phyloP scores from a whole-genome alignment of 331 rosid genomes.

The Rhamnella rubrinervis region DNA sequence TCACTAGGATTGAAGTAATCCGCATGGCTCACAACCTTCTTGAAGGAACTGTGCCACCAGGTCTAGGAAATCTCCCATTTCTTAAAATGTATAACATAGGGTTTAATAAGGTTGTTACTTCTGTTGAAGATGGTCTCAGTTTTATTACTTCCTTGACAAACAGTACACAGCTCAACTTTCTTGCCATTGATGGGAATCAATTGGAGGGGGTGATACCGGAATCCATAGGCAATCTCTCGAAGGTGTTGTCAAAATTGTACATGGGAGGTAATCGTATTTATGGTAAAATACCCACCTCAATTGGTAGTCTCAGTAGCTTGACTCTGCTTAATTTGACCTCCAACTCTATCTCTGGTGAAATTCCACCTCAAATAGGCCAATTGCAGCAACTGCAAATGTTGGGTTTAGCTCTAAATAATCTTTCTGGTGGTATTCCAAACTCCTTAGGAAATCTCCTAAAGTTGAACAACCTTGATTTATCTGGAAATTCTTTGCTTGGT shows the following conservation, averaged over 20 bases:
- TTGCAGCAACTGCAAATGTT: constrained; percentile 47
- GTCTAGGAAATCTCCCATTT: constrained; percentile 65
- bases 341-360: constrained; percentile 58
- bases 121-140: constrained; percentile 35
- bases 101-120: constrained; percentile 42
- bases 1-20: constrained; percentile 52
- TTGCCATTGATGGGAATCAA: constrained; percentile 57
- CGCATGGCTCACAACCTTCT: constrained; percentile 48
- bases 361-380: constrained; percentile 56
- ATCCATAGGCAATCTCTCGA: constrained; percentile 67
- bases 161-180: constrained; percentile 50
- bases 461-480: constrained; percentile 51
- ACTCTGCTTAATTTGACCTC: constrained; percentile 51
- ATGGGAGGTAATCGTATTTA: constrained; percentile 69
- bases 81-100: constrained; percentile 70
- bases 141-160: constrained; percentile 61
- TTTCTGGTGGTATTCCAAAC: constrained; percentile 59
- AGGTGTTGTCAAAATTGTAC: constrained; percentile 39
- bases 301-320: constrained; percentile 54
- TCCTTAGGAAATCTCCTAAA: constrained; percentile 53
- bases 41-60: constrained; percentile 73
- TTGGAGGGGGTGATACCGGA: constrained; percentile 69
- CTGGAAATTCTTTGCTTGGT: constrained; percentile 51
- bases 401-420: constrained; percentile 41
- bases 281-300: constrained; percentile 63